phyloP scores from a whole-genome alignment of 345 rosid genomes.

The Euphorbia lathyris region DNA sequence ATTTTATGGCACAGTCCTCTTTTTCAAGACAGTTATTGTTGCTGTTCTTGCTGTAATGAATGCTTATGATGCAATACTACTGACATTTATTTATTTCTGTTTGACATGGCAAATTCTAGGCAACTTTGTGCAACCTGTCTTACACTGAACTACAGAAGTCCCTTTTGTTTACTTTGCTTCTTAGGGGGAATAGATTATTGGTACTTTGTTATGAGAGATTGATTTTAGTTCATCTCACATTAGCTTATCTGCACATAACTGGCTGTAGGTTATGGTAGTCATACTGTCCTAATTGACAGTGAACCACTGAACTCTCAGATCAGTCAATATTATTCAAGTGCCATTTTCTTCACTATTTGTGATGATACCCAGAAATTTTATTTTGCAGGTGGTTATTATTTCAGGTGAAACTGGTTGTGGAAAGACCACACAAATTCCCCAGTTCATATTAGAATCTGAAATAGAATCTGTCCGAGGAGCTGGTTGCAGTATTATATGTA shows the following conservation, averaged over 20 bases:
- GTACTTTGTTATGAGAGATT: neutral
- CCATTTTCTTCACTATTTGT: neutral
- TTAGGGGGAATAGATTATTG: neutral
- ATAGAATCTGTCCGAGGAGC: conserved; percentile 66
- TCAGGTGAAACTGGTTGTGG: conserved; percentile 99
- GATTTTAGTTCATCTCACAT: neutral
- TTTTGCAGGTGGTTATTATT: conserved; percentile 69
- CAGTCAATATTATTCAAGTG: neutral
- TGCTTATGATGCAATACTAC: neutral
- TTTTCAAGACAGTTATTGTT: neutral
- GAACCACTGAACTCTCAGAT: neutral
- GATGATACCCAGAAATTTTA: conserved; percentile 5
- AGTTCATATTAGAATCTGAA: conserved; percentile 80
- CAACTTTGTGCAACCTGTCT: neutral
- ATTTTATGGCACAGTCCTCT: neutral
- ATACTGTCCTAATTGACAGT: neutral
- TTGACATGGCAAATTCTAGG: neutral
- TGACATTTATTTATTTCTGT: neutral
- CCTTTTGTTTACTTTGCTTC: conserved; percentile 1
- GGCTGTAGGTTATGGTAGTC: neutral
- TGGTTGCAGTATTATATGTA: conserved; percentile 77
- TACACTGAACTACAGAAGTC: neutral
- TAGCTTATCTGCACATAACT: neutral
- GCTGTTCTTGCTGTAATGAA: neutral
- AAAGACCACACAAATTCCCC: conserved; percentile 97